These are phyloP conservation scores for Cladosporium cucumerinum DNA, from an alignment of 2,329 filamentous ascomycete species.

Conservation along the genomic window DNA sequence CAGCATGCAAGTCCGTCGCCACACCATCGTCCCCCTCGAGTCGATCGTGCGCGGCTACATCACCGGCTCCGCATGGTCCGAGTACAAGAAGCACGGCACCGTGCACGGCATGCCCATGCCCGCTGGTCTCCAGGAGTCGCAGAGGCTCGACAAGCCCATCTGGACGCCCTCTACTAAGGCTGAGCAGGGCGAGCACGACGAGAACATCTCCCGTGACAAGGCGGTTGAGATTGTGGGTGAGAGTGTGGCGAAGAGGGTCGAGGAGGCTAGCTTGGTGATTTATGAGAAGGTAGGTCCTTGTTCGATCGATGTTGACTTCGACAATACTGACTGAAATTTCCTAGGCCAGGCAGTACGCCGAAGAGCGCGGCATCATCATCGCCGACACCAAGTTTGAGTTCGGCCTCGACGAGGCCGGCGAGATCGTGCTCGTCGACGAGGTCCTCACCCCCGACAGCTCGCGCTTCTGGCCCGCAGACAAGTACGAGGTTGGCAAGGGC, in stretches of 20 bases:
- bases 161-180: constrained; percentile 86
- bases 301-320: background rate
- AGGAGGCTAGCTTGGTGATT: constrained; percentile 60
- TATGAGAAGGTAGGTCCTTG: constrained; percentile 52
- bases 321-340: background rate
- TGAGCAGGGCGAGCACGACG: constrained; percentile 71
- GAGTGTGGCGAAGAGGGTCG: constrained; percentile 61
- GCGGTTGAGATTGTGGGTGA: constrained; percentile 62
- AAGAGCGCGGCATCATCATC: constrained; percentile 67
- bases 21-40: constrained; percentile 74
- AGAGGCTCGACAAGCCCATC: constrained; percentile 66
- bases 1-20: constrained; percentile 72
- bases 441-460: constrained; percentile 74
- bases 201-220: constrained; percentile 75
- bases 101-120: constrained; percentile 74
- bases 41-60: constrained; percentile 88
- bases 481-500: constrained; percentile 67
- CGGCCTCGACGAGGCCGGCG: constrained; percentile 59
- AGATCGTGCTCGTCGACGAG: constrained; percentile 77
- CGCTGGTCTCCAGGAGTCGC: constrained; percentile 65
- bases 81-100: constrained; percentile 70
- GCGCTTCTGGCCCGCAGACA: constrained; percentile 77
- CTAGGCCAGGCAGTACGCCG: constrained; percentile 60
- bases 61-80: constrained; percentile 78
- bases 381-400: constrained; percentile 79